Percentiles rank a stretch among this genome's conserved stretches.
Conservation (phyloP, 2,329 filamentous ascomycete genomes). For the Pezicula rhizophila region DNA sequence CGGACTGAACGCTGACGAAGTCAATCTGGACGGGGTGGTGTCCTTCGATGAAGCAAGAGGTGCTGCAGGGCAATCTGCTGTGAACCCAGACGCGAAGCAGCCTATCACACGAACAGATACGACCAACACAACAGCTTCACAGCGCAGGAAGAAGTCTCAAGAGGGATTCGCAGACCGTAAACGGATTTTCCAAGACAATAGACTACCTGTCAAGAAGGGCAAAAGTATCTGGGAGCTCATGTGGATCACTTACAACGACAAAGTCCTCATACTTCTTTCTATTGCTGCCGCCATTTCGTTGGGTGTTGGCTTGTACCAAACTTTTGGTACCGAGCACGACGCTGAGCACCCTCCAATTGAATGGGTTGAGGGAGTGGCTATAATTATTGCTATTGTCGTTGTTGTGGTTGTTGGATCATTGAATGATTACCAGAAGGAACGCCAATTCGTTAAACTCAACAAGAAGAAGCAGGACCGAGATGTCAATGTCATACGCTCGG, state of each 20-base stretch:
- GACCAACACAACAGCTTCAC: conserved; percentile 8
- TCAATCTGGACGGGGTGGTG: conserved; percentile 54
- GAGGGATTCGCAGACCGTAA: conserved; percentile 54
- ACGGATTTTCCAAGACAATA: conserved; percentile 64
- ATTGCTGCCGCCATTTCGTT: conserved; percentile 69
- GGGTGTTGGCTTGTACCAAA: conserved; percentile 69
- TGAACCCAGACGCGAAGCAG: conserved; percentile 23
- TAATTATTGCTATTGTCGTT: conserved; percentile 69
- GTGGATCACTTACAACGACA: conserved; percentile 81
- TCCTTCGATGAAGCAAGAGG: conserved; percentile 57
- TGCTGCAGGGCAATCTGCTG: conserved; percentile 17
- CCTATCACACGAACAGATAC: conserved; percentile 12
- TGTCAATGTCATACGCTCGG: conserved; percentile 72
- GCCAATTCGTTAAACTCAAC: conserved; percentile 74
- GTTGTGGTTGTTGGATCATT: conserved; percentile 72
- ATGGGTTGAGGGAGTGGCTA: conserved; percentile 79
- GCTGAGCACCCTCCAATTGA: conserved; percentile 50
- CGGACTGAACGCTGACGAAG: conserved; percentile 68
- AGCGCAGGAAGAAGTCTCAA: conserved; percentile 16
- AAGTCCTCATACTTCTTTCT: conserved; percentile 67
- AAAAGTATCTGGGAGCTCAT: conserved; percentile 65
- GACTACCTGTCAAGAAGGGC: conserved; percentile 60
- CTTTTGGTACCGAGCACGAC: conserved; percentile 48
- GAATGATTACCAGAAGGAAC: conserved; percentile 79
- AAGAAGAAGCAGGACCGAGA: conserved; percentile 71